Evolutionary conservation across 768 basidiomycete genomes (phyloP).

Genomic region (Omphalotus guepiniiformis): DNA sequence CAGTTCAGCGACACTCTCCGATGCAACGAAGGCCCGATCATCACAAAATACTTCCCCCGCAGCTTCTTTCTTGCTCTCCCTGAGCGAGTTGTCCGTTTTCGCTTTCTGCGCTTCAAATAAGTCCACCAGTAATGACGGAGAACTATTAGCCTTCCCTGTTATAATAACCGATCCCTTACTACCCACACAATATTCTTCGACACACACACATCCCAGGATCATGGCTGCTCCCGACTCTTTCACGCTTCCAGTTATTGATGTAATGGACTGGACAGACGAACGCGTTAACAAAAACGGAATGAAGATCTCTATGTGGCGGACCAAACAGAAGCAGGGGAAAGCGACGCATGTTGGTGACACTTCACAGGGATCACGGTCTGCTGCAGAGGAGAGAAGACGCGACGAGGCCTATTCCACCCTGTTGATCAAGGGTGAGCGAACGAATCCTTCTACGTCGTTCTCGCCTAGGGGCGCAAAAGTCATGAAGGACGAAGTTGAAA

Average conservation of each 20-base stretch:
- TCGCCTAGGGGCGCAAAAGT: conserved; percentile 14
- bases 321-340: conserved; percentile 29
- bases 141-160: conserved; percentile 52
- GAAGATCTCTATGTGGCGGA: conserved; percentile 63
- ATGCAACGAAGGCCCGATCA: no score
- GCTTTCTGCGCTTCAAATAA: conserved; percentile 33
- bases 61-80: conserved; percentile 23
- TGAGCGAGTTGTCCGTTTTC: conserved; percentile 56
- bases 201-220: conserved; percentile 38
- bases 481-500: conserved; percentile 27
- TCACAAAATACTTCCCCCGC: background rate
- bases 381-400: conserved; percentile 8
- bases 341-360: conserved; percentile 12
- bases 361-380: conserved; percentile 13
- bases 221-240: conserved; percentile 17
- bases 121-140: conserved; percentile 13
- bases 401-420: background rate
- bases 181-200: conserved; percentile 46
- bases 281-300: conserved; percentile 37
- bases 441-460: conserved; percentile 5
- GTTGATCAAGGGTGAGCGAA: conserved; percentile 7
- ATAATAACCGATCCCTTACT: conserved; percentile 74
- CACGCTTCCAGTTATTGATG: conserved; percentile 50
- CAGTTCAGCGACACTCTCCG: conserved; percentile 19
- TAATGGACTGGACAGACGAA: conserved; percentile 59